phyloP scores from a whole-genome alignment of 306 rosid genomes.

The Calophaca sinica region DNA sequence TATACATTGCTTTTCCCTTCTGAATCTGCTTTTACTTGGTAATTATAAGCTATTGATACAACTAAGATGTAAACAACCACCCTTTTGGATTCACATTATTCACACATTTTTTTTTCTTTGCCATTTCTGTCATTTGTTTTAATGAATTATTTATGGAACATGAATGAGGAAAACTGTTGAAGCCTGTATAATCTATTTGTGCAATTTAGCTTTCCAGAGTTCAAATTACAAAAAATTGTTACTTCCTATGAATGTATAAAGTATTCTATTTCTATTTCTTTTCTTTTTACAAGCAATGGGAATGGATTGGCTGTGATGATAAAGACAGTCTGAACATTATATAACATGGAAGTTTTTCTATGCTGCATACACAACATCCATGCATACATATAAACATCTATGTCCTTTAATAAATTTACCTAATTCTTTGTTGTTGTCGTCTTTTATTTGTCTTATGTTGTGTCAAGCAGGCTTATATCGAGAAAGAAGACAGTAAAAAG shows the following conservation, averaged over 20 bases:
- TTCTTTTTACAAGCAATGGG: slow-evolving; percentile 66
- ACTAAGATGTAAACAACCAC: slow-evolving; percentile 5
- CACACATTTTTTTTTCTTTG: not conserved
- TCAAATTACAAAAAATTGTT: slow-evolving; percentile 27
- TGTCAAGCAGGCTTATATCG: slow-evolving; percentile 88
- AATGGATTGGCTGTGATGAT: slow-evolving; percentile 71
- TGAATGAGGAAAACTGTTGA: slow-evolving; percentile 20
- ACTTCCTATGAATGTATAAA: slow-evolving; percentile 27
- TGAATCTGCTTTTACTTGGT: slow-evolving; percentile 31
- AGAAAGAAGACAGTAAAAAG: slow-evolving; percentile 98
- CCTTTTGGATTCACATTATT: slow-evolving; percentile 30
- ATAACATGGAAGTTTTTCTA: slow-evolving; percentile 7
- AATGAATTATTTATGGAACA: slow-evolving; percentile 1
- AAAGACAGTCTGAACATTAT: slow-evolving; percentile 49
- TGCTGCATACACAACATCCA: not conserved
- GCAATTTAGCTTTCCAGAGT: not conserved
- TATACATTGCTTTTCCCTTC: slow-evolving; percentile 40
- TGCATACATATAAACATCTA: not conserved
- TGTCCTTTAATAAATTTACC: slow-evolving; percentile 31
- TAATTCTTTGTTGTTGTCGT: not conserved
- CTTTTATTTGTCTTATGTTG: slow-evolving; percentile 20
- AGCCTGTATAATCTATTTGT: slow-evolving; percentile 2
- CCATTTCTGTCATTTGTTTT: slow-evolving; percentile 23
- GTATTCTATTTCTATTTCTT: slow-evolving; percentile 14
- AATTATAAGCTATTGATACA: slow-evolving; percentile 7